phyloP scores from a whole-genome alignment of 2,329 filamentous ascomycete genomes.

The Ascosphaera apis region DNA sequence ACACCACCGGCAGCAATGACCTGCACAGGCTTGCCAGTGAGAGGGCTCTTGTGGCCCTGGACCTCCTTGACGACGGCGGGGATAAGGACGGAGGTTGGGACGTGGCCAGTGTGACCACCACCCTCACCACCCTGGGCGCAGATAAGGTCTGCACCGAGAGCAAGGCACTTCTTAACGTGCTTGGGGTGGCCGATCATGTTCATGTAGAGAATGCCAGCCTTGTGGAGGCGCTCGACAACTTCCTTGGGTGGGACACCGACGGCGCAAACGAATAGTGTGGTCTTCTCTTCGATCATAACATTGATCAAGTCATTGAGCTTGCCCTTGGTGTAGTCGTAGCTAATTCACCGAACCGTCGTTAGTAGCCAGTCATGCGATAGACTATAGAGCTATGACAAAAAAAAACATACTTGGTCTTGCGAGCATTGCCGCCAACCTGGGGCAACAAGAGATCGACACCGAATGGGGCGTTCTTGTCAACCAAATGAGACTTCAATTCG shows the following conservation, averaged over 20 bases:
- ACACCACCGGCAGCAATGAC: constrained; percentile 87
- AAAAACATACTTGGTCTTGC: constrained; percentile 60
- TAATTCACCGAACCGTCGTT: constrained; percentile 15
- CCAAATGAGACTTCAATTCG: constrained; percentile 72
- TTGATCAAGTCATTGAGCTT: constrained; percentile 79
- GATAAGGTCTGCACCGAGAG: constrained; percentile 82
- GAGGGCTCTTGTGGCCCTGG: constrained; percentile 58
- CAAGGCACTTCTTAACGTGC: constrained; percentile 91
- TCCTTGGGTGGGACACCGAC: constrained; percentile 78
- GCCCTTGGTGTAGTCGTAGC: constrained; percentile 99
- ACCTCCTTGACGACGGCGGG: constrained; percentile 69
- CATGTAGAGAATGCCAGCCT: constrained; percentile 80
- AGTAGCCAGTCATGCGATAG: constrained; percentile 4
- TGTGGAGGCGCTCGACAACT: constrained; percentile 78
- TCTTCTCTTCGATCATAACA: constrained; percentile 78
- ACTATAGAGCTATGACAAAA: too few species aligned
- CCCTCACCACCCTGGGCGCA: constrained; percentile 97
- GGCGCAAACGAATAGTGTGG: constrained; percentile 86
- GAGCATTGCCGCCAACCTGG: constrained; percentile 78
- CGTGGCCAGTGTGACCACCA: constrained; percentile 85
- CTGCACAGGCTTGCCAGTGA: constrained; percentile 72
- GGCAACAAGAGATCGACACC: constrained; percentile 84
- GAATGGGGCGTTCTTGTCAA: constrained; percentile 83
- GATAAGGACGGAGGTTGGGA: constrained; percentile 78
- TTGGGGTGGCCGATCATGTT: constrained; percentile 99